Evolutionary conservation across 164 flowering plant species (phyloP).

Genomic region (Malania oleifera): DNA sequence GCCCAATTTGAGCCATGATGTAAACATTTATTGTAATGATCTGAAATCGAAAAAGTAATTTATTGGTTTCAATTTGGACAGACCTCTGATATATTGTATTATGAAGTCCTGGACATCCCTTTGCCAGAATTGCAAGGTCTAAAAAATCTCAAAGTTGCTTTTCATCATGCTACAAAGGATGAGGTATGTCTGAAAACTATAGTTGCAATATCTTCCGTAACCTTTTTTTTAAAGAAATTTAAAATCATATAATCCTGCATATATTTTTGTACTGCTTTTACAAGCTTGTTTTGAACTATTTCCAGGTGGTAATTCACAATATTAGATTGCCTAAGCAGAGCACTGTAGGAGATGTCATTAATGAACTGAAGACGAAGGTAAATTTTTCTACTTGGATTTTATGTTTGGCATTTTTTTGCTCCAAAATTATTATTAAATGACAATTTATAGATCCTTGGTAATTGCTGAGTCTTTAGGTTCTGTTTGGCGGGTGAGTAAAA

Average conservation of each 20-base stretch:
- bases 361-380: constrained; percentile 80
- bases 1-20: neutral
- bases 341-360: constrained; percentile 84
- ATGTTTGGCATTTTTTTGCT: neutral
- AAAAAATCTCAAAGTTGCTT: constrained; percentile 86
- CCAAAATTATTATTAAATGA: neutral
- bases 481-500: too few species aligned
- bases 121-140: constrained; percentile 89
- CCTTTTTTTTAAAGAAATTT: neutral
- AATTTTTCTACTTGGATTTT: neutral
- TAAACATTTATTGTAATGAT: neutral
- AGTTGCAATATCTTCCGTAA: neutral
- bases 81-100: constrained; percentile 87
- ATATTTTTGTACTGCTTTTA: neutral
- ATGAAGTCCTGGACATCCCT: constrained; percentile 93
- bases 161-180: constrained; percentile 77
- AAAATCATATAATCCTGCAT: neutral
- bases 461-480: too few species aligned
- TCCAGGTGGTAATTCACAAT: constrained; percentile 71
- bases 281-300: constrained; percentile 10
- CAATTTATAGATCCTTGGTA: too few species aligned
- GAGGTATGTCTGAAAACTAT: constrained; percentile 43
- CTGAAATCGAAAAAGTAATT: neutral
- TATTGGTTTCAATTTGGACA: constrained; percentile 24
- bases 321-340: constrained; percentile 89